phyloP scores from a whole-genome alignment of 768 basidiomycete species.

The Naganishia kalamii region DNA sequence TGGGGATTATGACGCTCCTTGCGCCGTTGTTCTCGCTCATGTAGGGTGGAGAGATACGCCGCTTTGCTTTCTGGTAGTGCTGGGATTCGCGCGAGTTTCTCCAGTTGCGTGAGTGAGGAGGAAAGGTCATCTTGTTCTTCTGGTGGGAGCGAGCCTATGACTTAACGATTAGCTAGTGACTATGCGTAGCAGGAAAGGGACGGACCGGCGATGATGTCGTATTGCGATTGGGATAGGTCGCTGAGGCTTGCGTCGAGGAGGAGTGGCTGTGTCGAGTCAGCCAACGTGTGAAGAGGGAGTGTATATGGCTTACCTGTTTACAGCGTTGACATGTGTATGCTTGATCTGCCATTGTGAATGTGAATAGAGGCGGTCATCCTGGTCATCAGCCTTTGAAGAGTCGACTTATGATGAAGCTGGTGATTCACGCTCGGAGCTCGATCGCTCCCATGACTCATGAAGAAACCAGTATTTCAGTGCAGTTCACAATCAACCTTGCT shows the following conservation, averaged over 20 bases:
- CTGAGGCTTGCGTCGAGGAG: slow-evolving; percentile 90
- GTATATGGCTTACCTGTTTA: slow-evolving; percentile 31
- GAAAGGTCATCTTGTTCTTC: slow-evolving; percentile 16
- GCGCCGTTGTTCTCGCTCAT: slow-evolving; percentile 48
- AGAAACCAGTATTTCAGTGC: too few relatives aligned
- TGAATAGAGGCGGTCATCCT: too few relatives aligned
- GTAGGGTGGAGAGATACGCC: slow-evolving; percentile 43
- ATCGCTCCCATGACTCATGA: too few relatives aligned
- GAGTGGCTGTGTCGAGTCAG: slow-evolving; percentile 55
- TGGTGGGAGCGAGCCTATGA: slow-evolving; percentile 11
- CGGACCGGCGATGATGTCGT: slow-evolving; percentile 70
- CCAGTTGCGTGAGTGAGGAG: slow-evolving; percentile 43
- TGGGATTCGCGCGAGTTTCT: slow-evolving; percentile 53
- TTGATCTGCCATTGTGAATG: not conserved
- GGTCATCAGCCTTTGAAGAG: too few relatives aligned
- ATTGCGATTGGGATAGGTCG: slow-evolving; percentile 75
- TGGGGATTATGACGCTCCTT: not conserved
- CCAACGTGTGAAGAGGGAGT: not conserved
- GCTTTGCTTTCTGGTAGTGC: slow-evolving; percentile 27
- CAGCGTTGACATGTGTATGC: slow-evolving; percentile 35
- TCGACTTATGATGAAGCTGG: too few relatives aligned
- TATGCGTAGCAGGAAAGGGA: not conserved
- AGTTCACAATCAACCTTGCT: too few relatives aligned
- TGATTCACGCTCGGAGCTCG: too few relatives aligned
- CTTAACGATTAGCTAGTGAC: slow-evolving; percentile 3